Conservation (phyloP, 352 stramenopile species). For the Aphanomyces cochlioides region DNA sequence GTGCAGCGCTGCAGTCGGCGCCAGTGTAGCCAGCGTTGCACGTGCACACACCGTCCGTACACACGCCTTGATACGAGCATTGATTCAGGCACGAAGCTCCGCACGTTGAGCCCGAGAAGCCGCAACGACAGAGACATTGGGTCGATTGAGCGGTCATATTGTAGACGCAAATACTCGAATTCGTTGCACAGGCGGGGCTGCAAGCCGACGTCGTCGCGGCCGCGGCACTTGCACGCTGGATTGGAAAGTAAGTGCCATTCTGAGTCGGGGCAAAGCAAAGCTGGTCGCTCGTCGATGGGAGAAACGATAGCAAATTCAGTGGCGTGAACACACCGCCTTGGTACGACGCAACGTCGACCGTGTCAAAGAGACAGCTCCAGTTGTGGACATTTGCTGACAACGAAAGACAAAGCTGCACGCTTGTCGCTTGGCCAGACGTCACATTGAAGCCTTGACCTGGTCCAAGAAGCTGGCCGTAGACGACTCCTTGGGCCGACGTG, state of each 20-base stretch:
- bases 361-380: constrained; percentile 21
- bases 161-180: constrained; percentile 17
- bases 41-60: constrained; percentile 3
- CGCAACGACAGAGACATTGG: constrained; percentile 21
- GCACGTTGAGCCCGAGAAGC: constrained; percentile 3
- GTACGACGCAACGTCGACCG: constrained; percentile 14
- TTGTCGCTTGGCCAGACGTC: not conserved
- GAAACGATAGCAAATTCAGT: not conserved
- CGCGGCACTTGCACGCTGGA: constrained; percentile 1
- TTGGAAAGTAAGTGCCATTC: constrained; percentile 23
- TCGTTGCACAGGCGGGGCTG: not conserved
- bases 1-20: constrained; percentile 10
- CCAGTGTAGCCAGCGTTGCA: constrained; percentile 20
- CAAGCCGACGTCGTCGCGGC: not conserved
- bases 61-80: constrained; percentile 15
- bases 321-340: constrained; percentile 5
- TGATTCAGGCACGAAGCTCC: constrained; percentile 7
- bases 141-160: constrained; percentile 7
- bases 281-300: not conserved
- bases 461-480: constrained; percentile 22
- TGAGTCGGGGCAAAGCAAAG: constrained; percentile 8
- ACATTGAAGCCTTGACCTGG: not conserved
- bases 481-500: constrained; percentile 1
- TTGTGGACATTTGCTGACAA: constrained; percentile 3
- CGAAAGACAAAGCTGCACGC: constrained; percentile 9